Evolutionary conservation across 2,329 filamentous ascomycete genomes (phyloP), one percentile per base, ranked within the genome.

Genomic region (Trematosphaeria pertusa): DNA sequence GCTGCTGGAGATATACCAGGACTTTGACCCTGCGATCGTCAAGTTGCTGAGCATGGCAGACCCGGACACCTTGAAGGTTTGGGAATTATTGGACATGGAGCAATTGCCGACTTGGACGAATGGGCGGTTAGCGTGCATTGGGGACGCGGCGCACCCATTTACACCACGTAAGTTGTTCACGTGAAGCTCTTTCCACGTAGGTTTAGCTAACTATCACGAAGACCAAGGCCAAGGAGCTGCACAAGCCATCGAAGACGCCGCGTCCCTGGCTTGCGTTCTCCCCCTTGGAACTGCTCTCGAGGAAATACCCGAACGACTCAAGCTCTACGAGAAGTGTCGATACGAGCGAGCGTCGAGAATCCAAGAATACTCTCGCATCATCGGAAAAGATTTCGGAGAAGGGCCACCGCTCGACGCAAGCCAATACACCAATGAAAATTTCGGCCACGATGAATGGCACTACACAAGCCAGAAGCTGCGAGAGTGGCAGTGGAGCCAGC

Each of bases 71-170:
- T 34, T 73, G 38, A 73, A 72, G 44, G 66, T 73, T 3, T 65
- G 70, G 69, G 65, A 67, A 41, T 37, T 71, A 36, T 37, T 71
- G 12, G 86, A 89, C 52, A 86, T 87, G 81, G 77, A 81, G 3
- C 69, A 75, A 1, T 65, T 88, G 12, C 76, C 79, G 0, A 75
- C 69, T 0, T 89, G 84, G 80, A 72, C 75, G 0, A 76, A 80
- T 2, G 80, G 69, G 0, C 76, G 73, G 4, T 62, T 87, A 14
- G 83, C 78, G 1, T 65, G 88, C 0, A 65, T 89, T 0, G 86
- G 87, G 0, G 86, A 89, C 61, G 84, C 86, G 0, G 86, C 84
- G 0, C 86, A 89, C 62, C 85, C 86, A 0, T 87, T 88, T 58
- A 71, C 85, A 0, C 86, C 85, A 11, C 80, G 77, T 79, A 63